Evolutionary conservation across 2,329 filamentous ascomycete species (phyloP).

Genomic region (Mollisia scopiformis): DNA sequence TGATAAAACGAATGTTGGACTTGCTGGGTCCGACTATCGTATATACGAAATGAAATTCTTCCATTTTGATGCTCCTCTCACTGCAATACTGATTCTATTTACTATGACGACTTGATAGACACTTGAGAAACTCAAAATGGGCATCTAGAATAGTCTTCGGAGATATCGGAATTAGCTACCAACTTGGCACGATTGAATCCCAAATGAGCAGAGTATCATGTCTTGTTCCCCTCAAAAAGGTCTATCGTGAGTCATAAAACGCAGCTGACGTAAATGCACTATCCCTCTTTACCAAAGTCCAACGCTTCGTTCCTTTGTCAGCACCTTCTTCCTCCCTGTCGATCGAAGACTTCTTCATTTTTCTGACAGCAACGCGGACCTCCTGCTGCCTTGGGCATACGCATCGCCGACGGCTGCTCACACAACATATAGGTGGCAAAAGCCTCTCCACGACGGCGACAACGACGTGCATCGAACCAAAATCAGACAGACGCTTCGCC

Average conservation of each 20-base stretch:
- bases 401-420: background rate
- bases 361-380: background rate
- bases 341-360: background rate
- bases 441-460: background rate
- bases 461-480: background rate
- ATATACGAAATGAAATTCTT: background rate
- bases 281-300: background rate
- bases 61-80: background rate
- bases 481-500: no score
- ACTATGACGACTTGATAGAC: background rate
- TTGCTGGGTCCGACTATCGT: no score
- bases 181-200: background rate
- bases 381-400: background rate
- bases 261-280: background rate
- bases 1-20: background rate
- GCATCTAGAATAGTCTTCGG: background rate
- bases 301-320: background rate
- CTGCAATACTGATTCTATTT: background rate
- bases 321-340: background rate
- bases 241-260: background rate
- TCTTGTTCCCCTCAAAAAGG: background rate
- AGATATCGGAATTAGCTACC: background rate
- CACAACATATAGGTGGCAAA: conserved; percentile 4
- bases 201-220: background rate
- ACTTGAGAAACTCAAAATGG: background rate